phyloP scores from a whole-genome alignment of 2,329 filamentous ascomycete species.

The Hymenoscyphus salicellus region DNA sequence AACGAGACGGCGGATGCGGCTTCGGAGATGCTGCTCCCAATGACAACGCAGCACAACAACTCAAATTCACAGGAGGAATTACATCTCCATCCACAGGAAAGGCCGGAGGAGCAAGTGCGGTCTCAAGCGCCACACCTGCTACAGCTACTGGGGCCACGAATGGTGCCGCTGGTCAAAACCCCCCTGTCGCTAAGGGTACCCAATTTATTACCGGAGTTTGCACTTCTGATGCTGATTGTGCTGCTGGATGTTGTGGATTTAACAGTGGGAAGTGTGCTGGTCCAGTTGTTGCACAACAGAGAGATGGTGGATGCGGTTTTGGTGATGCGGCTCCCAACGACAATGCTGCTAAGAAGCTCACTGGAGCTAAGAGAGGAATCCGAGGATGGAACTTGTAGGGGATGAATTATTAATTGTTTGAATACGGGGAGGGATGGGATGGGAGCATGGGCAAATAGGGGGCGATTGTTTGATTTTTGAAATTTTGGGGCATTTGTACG shows the following conservation, averaged over 20 bases:
- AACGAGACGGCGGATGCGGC: conserved; percentile 38
- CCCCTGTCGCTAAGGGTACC: conserved; percentile 20
- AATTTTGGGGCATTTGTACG: neutral
- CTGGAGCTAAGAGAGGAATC: conserved; percentile 2
- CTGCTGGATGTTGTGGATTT: conserved; percentile 35
- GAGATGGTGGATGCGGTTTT: conserved; percentile 39
- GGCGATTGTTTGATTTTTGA: neutral
- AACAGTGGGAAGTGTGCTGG: conserved; percentile 36
- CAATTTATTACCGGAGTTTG: conserved; percentile 40
- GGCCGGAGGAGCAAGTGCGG: neutral
- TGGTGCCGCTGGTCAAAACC: neutral
- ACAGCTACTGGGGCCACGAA: neutral
- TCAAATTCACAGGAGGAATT: conserved; percentile 12
- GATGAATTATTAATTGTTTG: neutral
- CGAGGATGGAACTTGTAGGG: conserved; percentile 9
- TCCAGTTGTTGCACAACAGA: conserved; percentile 34
- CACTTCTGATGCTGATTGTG: conserved; percentile 35
- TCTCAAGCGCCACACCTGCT: neutral
- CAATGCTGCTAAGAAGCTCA: conserved; percentile 12
- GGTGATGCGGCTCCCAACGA: conserved; percentile 19
- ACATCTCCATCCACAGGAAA: neutral
- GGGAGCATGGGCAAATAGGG: neutral
- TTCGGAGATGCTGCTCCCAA: conserved; percentile 26
- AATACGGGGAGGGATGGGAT: neutral
- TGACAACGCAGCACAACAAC: conserved; percentile 13